Conservation (phyloP, 331 rosid genomes). For the Acacia concinna region DNA sequence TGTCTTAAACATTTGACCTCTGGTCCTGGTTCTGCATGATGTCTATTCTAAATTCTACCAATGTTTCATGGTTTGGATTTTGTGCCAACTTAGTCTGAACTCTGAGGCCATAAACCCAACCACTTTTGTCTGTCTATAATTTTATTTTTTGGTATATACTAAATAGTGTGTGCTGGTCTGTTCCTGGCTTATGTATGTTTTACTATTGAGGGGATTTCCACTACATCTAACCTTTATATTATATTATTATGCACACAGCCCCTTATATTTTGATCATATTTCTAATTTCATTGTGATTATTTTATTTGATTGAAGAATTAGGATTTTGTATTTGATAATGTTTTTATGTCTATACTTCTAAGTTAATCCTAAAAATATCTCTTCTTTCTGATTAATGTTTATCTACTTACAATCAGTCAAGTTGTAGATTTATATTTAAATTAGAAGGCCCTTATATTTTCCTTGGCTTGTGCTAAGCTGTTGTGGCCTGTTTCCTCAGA, state of each 20-base stretch:
- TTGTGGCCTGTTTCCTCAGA: constrained; percentile 43
- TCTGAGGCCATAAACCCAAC: constrained; percentile 14
- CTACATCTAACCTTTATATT: constrained; percentile 1
- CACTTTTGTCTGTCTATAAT: neutral
- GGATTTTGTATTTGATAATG: neutral
- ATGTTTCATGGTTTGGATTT: neutral
- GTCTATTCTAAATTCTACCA: neutral
- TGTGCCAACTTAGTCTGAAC: neutral
- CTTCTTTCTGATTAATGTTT: constrained; percentile 7
- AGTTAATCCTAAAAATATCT: neutral
- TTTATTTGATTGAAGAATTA: constrained; percentile 14
- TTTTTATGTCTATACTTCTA: neutral
- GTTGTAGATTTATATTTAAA: constrained; percentile 18
- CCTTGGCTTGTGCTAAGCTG: constrained; percentile 11
- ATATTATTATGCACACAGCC: neutral
- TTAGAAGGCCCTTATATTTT: constrained; percentile 18
- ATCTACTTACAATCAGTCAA: neutral
- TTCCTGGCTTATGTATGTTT: constrained; percentile 7
- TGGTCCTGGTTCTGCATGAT: constrained; percentile 21
- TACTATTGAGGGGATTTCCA: constrained; percentile 8
- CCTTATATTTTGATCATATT: neutral
- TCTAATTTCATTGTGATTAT: neutral
- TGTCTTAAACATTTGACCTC: neutral
- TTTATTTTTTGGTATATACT: neutral
- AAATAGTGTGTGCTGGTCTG: neutral